Base-by-base conservation (phyloP, 2,329 filamentous ascomycete species). In the Chalaropsis thielavioides region DNA sequence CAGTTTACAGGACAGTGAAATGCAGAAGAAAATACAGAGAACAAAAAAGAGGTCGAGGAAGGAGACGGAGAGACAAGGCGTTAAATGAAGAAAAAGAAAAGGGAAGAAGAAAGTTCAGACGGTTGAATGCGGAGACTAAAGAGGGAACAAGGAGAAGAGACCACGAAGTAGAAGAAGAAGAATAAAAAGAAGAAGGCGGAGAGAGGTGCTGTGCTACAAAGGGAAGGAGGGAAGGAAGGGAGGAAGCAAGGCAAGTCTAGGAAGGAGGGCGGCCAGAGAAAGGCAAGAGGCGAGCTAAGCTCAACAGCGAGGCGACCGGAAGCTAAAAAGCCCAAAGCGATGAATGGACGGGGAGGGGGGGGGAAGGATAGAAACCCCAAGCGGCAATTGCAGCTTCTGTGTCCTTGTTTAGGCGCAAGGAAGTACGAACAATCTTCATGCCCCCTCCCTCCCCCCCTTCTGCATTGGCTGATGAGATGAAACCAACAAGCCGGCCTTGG, bases 141-240 rank as follows among this genome's bases (percentile, higher is more conserved):
- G 49, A 56, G 24, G n/a, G 43, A 64, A n/a, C 38, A 61, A 64
- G 35, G 54, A 49, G 40, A 61, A 64, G 58, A 40, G 46, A 58
- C 38, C 27, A 44, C 24, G 22, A 49, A 62, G 41, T 51, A 49
- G 61, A 27, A 27, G 61, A 40, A 61, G 43, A 61, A 40, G 44
- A 35, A 19, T n/a, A 59, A 58, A 27, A 59, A 38, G 35, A 35
- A 27, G n/a, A 35, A 59, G 27, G n/a, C 4, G 56, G 19, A 59
- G 13, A 35, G 35, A 41, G 40, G 58, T 41, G 24, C 24, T 27
- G 46, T 51, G 46, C 46, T 51, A 51, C 46, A 43, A 61, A 61
- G 35, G 22, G 40, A 41, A 61, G 46, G 10, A 27, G 19, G 40
- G 13, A 61, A 41, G 40, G 8, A 60, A 24, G 10, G 19, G 40